Conservation (phyloP, 2,329 filamentous ascomycete genomes). For the Diaporthe sp. region DNA sequence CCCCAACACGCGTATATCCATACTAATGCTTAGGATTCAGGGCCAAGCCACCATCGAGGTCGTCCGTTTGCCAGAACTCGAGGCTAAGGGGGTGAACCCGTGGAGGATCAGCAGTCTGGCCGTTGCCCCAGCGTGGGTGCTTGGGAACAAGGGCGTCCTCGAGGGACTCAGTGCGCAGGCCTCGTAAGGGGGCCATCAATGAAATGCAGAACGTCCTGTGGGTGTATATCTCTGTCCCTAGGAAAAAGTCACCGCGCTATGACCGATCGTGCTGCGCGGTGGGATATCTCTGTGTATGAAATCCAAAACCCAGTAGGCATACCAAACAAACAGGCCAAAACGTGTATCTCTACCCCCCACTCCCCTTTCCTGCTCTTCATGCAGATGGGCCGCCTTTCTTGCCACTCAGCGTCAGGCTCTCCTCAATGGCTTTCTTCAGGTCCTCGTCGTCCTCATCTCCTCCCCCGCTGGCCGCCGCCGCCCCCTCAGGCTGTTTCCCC, state of each 20-base stretch:
- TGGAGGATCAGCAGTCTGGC: constrained; percentile 49
- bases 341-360: not conserved
- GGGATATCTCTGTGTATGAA: constrained; percentile 39
- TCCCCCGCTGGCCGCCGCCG: constrained; percentile 41
- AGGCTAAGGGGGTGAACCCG: constrained; percentile 48
- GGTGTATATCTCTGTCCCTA: not conserved
- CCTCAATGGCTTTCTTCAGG: constrained; percentile 67
- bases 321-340: not conserved
- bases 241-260: not conserved
- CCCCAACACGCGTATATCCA: not conserved
- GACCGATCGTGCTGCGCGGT: constrained; percentile 22
- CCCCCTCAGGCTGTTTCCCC: constrained; percentile 50
- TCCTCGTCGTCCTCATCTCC: constrained; percentile 66
- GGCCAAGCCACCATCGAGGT: constrained; percentile 48
- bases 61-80: constrained; percentile 45
- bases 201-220: not conserved
- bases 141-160: constrained; percentile 45
- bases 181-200: not conserved
- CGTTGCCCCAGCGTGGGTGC: constrained; percentile 46
- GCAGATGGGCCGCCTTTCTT: constrained; percentile 45
- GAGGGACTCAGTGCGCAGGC: not conserved
- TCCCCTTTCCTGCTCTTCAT: not conserved
- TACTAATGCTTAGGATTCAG: constrained; percentile 38
- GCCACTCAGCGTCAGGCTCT: constrained; percentile 63
- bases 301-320: constrained; percentile 24